Base-by-base conservation (phyloP, 129 eudicot species). In the Cynara cardunculus region DNA sequence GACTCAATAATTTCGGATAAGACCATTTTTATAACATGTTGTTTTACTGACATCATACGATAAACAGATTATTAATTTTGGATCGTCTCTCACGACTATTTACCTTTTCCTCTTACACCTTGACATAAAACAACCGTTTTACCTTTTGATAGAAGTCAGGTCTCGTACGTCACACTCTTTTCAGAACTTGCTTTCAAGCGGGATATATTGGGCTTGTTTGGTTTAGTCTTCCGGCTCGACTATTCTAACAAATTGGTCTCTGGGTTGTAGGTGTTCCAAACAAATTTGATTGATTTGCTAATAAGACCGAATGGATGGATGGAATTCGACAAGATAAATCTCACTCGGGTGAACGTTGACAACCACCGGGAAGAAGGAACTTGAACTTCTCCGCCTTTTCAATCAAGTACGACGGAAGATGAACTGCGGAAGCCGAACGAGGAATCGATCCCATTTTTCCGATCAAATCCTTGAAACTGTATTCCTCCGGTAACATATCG, bases 391-490 rank as follows among this genome's bases (percentile, higher is more conserved):
- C 97, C n/a, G 93, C 93, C 32, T 92, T 92, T 80, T 89, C 88
- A 34, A 92, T 85, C 85, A 92, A 82, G 82, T 90, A 91, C 37
- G 93, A 83, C 2, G 99, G 97, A 56, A 95, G 86, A 84, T 95
- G 95, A 86, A 95, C 97, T 0, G 93, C 99, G 7, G 99, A 95
- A 62, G 93, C 80, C 3, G 97, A 95, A 16, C 87, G 89, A 4
- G 97, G 97, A 7, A 95, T 87, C 1, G 99, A 62, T 25, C 99
- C 99, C 99, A 95, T 92, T 91, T 95, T 95, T 76, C 89, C 92
- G 4, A 95, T 90, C 88, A 95, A 62, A 4, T 88, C 90, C 79
- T 77, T 86, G 35, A 95, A 95, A 80, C 90, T 84, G 59, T 85
- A 92, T 84, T 95, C 99, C 80, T 95, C 99, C 0, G 97, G 97